A percentile compares a stretch with the other conserved stretches of the same genome.
Conservation (phyloP, 1,139 yeast genomes). For the Geotrichum reessii region DNA sequence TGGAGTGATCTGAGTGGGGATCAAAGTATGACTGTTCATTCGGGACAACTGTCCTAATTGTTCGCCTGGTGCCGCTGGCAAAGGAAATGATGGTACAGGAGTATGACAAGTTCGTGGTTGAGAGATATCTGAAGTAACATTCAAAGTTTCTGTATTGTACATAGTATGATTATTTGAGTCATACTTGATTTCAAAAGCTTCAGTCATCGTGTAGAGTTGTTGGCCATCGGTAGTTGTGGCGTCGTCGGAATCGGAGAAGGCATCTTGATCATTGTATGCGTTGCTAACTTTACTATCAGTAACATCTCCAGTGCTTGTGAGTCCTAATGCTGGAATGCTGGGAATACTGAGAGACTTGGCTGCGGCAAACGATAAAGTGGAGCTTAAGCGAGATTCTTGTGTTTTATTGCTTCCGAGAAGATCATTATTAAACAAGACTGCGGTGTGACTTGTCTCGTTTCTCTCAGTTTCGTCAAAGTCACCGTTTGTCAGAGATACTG, state of each 20-base stretch:
- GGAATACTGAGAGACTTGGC: background rate
- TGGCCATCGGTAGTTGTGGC: background rate
- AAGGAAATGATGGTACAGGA: background rate
- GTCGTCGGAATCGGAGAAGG: background rate
- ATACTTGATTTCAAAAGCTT: background rate
- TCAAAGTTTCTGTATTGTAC: background rate
- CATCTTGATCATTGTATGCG: background rate
- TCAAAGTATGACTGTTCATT: background rate
- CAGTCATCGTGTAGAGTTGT: background rate
- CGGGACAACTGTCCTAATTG: background rate
- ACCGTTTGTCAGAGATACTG: background rate
- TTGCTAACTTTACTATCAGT: background rate
- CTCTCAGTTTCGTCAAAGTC: background rate
- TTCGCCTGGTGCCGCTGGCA: background rate
- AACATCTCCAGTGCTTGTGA: background rate
- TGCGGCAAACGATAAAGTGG: background rate
- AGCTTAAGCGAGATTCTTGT: background rate
- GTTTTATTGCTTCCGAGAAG: background rate
- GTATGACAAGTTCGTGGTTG: background rate
- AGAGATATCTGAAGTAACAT: background rate
- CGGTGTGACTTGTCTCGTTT: background rate
- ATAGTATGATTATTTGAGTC: background rate
- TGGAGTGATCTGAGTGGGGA: background rate
- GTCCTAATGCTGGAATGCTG: background rate
- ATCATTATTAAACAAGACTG: background rate